Conservation (phyloP, 495 filamentous ascomycete genomes). For the Xylaria palmicola region DNA sequence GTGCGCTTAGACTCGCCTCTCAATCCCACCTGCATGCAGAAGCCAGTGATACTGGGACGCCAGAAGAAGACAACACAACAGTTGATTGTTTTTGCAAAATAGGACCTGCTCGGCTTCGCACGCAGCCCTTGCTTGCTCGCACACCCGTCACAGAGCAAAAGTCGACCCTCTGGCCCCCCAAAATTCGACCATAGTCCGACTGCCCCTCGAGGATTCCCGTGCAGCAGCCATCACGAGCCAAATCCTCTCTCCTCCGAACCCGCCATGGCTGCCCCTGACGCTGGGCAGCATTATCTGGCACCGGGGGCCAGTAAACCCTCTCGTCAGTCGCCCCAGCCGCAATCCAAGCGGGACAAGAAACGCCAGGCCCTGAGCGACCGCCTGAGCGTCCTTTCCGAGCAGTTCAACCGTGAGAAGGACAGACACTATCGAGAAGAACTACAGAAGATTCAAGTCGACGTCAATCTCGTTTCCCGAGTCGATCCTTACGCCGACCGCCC, state of each 20-base stretch:
- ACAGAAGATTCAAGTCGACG: slow-evolving; percentile 83
- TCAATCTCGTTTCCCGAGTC: slow-evolving; percentile 78
- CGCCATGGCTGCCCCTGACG: slow-evolving; percentile 24
- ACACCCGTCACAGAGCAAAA: not conserved
- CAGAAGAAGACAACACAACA: too few relatives aligned
- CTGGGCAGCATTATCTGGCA: slow-evolving; percentile 22
- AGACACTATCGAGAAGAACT: slow-evolving; percentile 85
- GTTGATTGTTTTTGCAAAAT: too few relatives aligned
- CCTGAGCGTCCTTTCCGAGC: slow-evolving; percentile 66
- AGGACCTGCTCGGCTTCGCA: too few relatives aligned
- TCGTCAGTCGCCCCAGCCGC: slow-evolving; percentile 41
- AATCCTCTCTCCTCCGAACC: not conserved
- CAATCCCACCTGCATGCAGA: not conserved
- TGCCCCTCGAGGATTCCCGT: not conserved
- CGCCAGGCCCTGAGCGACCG: slow-evolving; percentile 75
- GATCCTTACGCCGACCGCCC: slow-evolving; percentile 73
- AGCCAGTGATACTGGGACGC: too few relatives aligned
- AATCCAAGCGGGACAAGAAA: slow-evolving; percentile 87
- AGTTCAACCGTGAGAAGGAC: slow-evolving; percentile 79
- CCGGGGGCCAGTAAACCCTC: slow-evolving; percentile 21
- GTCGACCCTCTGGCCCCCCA: not conserved
- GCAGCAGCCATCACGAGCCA: not conserved
- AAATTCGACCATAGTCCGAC: too few relatives aligned
- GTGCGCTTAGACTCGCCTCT: not conserved
- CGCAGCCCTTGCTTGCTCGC: not conserved